Base-by-base conservation (phyloP, 768 basidiomycete species). In the Candolleomyces eurysporus region DNA sequence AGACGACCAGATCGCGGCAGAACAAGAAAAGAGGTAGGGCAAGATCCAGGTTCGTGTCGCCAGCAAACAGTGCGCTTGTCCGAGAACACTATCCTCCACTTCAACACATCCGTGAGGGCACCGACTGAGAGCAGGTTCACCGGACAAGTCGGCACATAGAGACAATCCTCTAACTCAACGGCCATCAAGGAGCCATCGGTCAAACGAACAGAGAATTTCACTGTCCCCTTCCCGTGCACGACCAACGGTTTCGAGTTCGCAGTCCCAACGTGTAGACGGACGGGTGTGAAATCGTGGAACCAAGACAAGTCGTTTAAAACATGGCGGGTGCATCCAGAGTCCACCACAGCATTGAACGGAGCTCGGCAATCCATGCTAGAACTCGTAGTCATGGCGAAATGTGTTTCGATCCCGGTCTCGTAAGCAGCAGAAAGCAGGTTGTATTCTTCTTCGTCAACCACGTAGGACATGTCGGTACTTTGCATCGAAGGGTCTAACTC, bases 41-140 rank as follows among this genome's bases (percentile, higher is more conserved):
- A 5, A 43, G n/a, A 2, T 2, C 42, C 42, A 43, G 42, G 42
- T 5, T 43, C 42, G n/a, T 43, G 42, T n/a, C 13, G 13, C 42
- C 42, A 43, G n/a, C 13, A 11, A 5, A 43, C 42, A 11, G 42
- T 43, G 1, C 42, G 2, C 13, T n/a, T n/a, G n/a, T 11, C 42
- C 1, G 13, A 11, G n/a, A 43, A 43, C 42, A 43, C 2, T 2
- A 43, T 11, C 2, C 42, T 11, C 42, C 11, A 43, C 13, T n/a
- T n/a, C 13, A 43, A n/a, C 2, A 43, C 42, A 5, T 43, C 42
- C n/a, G 48, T 59, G 9, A 73, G 59, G 0, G 57, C 55, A 16
- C 68, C 65, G 16, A 72, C 63, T 0, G 67, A 72, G 0, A 71
- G 31, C 0, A 73, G 64, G n/a, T 72, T 68, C 0, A 71, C 62